Base-by-base conservation (phyloP, 257 asterid species). In the Solanum sparsipilum region DNA sequence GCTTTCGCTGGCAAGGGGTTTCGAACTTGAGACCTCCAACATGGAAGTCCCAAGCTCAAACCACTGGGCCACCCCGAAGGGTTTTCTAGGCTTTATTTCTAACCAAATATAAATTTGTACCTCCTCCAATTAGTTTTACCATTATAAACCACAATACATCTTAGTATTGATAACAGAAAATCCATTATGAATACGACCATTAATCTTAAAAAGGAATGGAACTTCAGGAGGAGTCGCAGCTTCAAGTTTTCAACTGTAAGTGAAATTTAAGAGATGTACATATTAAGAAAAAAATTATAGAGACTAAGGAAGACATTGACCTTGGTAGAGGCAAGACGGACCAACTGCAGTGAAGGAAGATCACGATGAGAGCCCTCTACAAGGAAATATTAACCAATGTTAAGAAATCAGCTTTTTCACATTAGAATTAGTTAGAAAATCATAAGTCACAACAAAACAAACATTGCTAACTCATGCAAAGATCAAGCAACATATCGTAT, bases 361-460 rank as follows among this genome's bases (percentile, higher is more conserved):
- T 93, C 98, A 35, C 98, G 99, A 87, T 96, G 99, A 91, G 98
- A 94, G 83, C 98, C 93, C 98, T 96, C 99, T 96, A 86, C 91
- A 92, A 87, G 90, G 84, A 86, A 84, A 68, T 41, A 87, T 58
- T 86, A 44, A 88, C 35, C 78, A 88, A 71, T 70, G 25, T 81
- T 86, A 88, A 87, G 60, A 67, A 15, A 44, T 32, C 36, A 88
- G 29, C 65, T 18, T 29, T 29, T 46, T 81, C 85, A 46, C n/a
- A 48, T 63, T 65, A 63, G 72, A 27, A 82, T 25, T 41, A 32
- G 44, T 79, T 79, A 72, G 31, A 84, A 4, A 86, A 72, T 82
- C 29, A 79, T 15, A 86, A 32, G 67, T 32, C 56, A 6, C 15
- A 27, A 5, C 25, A 29, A 79, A 44, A 44, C 65, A 13, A 79